Base-by-base conservation (phyloP, 1,139 yeast species). In the Diutina sp. region DNA sequence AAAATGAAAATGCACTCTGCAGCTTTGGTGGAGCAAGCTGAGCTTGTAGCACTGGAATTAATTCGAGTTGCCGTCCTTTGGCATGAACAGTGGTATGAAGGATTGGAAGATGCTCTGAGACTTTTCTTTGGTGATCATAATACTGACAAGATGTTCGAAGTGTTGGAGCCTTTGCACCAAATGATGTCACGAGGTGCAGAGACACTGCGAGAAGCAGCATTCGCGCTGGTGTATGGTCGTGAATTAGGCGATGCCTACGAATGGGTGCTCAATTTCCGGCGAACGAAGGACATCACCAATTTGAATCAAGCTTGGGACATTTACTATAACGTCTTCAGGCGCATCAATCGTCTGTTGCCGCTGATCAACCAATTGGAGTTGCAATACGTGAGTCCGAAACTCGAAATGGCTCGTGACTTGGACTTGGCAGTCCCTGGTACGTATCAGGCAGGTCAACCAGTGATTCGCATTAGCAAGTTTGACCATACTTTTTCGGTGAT, bases 21-120 rank as follows among this genome's bases (percentile, higher is more conserved):
- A 0, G 72, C 74, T 0, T 74, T 95, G 60, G 97, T 95, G 29
- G 91, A 87, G 61, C 98, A 95, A 67, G 91, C 98, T 0, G 97
- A 90, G 63, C 70, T 91, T 59, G 97, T 93, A n/a, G 87, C 96
- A 72, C 85, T 84, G 62, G 99, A 95, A 65, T 79, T 95, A 59
- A 91, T 95, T 61, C 76, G 99, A 62, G 96, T 90, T 16, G 97
- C 98, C 0, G 97, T 93, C 1, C 73, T 93, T 60, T 91, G 99
- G 98, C 96, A 90, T 64, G 99, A 95, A 66, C 87, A 87, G 67
- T 95, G 99, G 99, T 91, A 91, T 64, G 99, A 91, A 71, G 98
- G 96, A 1, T 74, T 95, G 48, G 99, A 95, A 67, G 97, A 93
- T 72, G 99, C 99, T 0, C 90, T 97, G 4, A 78, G 97, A 59